phyloP scores from a whole-genome alignment of 306 rosid species.

The Vigna radiata region DNA sequence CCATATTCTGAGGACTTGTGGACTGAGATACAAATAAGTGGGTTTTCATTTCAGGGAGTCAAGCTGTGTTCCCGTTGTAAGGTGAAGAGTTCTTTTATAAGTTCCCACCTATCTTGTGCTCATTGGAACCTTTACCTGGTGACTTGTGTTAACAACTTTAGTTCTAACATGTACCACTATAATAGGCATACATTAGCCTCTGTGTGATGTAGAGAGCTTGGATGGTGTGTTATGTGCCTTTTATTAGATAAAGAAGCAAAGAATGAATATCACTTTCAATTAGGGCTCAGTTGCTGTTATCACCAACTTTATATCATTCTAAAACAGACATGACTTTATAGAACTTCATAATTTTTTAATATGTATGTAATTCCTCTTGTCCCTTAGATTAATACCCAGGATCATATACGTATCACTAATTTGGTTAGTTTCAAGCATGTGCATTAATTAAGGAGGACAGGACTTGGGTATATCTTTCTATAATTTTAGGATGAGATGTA shows the following conservation, averaged over 20 bases:
- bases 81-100: constrained; percentile 54
- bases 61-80: constrained; percentile 87
- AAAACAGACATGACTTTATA: constrained; percentile 8
- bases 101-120: constrained; percentile 16
- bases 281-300: neutral
- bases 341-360: constrained; percentile 10
- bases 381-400: neutral
- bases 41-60: constrained; percentile 73
- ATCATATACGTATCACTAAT: neutral
- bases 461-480: no score
- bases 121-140: neutral
- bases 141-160: constrained; percentile 20
- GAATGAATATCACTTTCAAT: neutral
- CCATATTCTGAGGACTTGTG: constrained; percentile 90
- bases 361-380: neutral
- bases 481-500: no score
- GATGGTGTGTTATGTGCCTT: no score
- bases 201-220: no score
- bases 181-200: neutral
- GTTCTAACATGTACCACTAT: constrained; percentile 18
- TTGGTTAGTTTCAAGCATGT: no score
- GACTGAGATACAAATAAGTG: constrained; percentile 72
- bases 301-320: neutral
- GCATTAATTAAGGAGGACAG: no score
- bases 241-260: neutral